phyloP scores from a whole-genome alignment of 805 yeast species.

The Kuraishia borneana region DNA sequence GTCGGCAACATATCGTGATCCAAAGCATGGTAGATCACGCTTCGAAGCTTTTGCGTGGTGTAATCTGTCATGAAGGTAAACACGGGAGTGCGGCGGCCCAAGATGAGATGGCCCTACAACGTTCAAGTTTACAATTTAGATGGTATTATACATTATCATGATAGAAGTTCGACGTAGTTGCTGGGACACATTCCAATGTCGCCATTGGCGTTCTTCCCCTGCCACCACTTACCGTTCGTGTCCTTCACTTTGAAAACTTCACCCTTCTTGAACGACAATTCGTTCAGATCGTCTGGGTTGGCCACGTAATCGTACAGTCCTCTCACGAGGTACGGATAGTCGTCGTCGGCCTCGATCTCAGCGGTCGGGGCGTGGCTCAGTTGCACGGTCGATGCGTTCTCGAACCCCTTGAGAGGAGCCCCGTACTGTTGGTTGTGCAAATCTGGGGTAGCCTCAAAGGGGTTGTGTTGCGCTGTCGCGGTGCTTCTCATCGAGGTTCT shows the following conservation, averaged over 20 bases:
- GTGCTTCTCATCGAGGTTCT: not conserved
- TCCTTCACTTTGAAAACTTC: slow-evolving; percentile 89
- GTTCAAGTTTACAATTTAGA: not conserved
- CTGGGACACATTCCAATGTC: slow-evolving; percentile 95
- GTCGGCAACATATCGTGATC: slow-evolving; percentile 60
- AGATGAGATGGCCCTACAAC: not conserved
- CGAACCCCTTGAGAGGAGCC: slow-evolving; percentile 20
- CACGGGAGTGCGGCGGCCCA: not conserved
- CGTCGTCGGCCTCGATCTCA: slow-evolving; percentile 17
- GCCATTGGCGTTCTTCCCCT: slow-evolving; percentile 80
- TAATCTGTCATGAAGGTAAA: not conserved
- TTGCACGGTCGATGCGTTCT: slow-evolving; percentile 14
- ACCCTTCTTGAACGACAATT: slow-evolving; percentile 81
- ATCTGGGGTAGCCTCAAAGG: slow-evolving; percentile 5
- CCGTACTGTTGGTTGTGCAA: slow-evolving; percentile 4
- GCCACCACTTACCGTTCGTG: slow-evolving; percentile 98
- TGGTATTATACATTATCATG: not conserved
- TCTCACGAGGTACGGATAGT: slow-evolving; percentile 74
- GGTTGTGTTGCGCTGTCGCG: slow-evolving; percentile 6
- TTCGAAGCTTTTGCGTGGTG: slow-evolving; percentile 2
- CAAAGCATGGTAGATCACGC: slow-evolving; percentile 53
- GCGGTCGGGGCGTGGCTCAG: slow-evolving; percentile 6
- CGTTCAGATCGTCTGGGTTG: slow-evolving; percentile 87
- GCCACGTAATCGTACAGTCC: slow-evolving; percentile 85
- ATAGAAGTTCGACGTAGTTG: slow-evolving; percentile 66